Conservation (phyloP, 345 rosid species). For the Arabis alpina region DNA sequence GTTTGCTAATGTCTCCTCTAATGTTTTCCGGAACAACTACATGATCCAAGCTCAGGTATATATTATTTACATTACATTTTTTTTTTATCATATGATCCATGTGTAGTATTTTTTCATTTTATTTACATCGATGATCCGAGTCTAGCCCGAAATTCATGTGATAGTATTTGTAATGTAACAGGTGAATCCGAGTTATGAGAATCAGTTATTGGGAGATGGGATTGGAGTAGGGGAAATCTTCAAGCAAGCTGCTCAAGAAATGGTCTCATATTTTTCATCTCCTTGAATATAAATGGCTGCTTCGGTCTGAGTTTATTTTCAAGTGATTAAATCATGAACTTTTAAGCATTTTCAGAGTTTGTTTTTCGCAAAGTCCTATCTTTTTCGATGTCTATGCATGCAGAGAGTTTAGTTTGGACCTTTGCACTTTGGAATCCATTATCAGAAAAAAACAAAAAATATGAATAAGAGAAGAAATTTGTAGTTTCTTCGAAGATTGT, state of each 20-base stretch:
- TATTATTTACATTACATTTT: constrained; percentile 7
- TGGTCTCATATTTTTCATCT: constrained; percentile 23
- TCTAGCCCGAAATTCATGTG: not conserved
- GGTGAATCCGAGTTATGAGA: constrained; percentile 23
- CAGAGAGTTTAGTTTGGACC: constrained; percentile 7
- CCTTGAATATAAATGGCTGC: constrained; percentile 15
- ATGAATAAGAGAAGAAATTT: not conserved
- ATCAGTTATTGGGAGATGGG: constrained; percentile 46
- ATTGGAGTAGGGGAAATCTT: constrained; percentile 52
- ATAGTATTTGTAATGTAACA: constrained; percentile 14
- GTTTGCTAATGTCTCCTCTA: constrained; percentile 56
- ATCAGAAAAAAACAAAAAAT: not conserved
- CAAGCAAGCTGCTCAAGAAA: constrained; percentile 64
- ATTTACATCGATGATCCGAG: too few relatives aligned
- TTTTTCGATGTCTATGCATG: constrained; percentile 11
- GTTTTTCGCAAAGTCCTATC: not conserved
- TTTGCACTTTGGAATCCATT: constrained; percentile 15
- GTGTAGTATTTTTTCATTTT: too few relatives aligned
- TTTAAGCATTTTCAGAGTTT: constrained; percentile 15
- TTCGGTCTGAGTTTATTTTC: constrained; percentile 1
- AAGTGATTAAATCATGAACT: not conserved
- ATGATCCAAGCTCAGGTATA: constrained; percentile 69
- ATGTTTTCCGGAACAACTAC: constrained; percentile 45
- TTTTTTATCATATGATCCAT: not conserved
- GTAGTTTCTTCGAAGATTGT: not conserved